phyloP scores from a whole-genome alignment of 2,329 filamentous ascomycete species.

The Aspergillus novoparasiticus region DNA sequence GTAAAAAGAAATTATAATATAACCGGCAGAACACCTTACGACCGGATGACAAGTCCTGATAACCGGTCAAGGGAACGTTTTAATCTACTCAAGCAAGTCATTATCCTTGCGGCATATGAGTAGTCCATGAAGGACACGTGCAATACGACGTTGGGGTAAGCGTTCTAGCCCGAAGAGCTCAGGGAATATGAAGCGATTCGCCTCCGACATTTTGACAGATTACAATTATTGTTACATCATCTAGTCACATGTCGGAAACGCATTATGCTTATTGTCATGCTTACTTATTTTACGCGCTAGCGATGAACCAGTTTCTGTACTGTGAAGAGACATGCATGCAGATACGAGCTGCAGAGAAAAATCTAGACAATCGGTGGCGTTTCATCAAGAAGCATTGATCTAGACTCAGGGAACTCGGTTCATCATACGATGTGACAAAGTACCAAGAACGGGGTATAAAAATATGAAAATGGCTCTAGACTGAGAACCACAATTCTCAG shows the following conservation, averaged over 20 bases:
- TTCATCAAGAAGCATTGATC: neutral
- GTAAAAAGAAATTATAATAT: neutral
- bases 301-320: neutral
- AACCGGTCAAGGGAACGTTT: neutral
- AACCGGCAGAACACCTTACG: neutral
- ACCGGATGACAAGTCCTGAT: neutral
- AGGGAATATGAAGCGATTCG: neutral
- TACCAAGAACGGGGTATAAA: neutral
- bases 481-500: neutral
- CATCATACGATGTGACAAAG: neutral
- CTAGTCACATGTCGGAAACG: neutral
- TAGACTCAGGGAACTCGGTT: neutral
- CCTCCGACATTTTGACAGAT: neutral
- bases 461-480: neutral
- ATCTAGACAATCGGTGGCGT: neutral
- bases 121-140: neutral
- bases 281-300: neutral
- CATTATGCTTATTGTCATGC: slow-evolving; percentile 4
- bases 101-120: neutral
- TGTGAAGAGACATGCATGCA: slow-evolving; percentile 6
- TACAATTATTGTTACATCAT: neutral
- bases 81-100: neutral
- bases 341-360: neutral
- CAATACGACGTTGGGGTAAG: neutral
- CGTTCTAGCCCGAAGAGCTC: neutral